These are phyloP conservation scores for Aquilaria agallochum DNA, from an alignment of 441 rosid genomes.

Conservation along the genomic window DNA sequence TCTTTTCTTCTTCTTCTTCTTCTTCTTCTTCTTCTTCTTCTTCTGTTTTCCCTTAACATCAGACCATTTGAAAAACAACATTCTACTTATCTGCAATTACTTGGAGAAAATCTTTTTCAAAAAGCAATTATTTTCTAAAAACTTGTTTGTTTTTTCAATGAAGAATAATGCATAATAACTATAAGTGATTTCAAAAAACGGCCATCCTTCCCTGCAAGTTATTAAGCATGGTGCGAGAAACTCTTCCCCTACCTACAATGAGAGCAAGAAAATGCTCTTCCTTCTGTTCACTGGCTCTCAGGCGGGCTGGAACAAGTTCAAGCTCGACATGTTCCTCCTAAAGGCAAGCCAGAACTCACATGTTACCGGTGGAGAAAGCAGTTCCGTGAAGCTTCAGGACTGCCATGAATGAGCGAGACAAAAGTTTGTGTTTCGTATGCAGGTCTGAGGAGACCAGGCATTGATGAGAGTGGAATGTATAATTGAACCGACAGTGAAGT, in stretches of 20 bases:
- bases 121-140: too few relatives aligned
- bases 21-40: too few relatives aligned
- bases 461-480: neutral
- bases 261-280: constrained; percentile 41
- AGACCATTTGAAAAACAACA: too few relatives aligned
- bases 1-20: too few relatives aligned
- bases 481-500: too few relatives aligned
- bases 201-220: too few relatives aligned
- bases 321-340: constrained; percentile 57
- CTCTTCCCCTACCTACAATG: constrained; percentile 32
- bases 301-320: constrained; percentile 40
- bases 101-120: too few relatives aligned
- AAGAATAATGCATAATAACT: too few relatives aligned
- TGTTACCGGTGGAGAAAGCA: constrained; percentile 40
- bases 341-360: constrained; percentile 44
- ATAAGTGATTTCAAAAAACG: too few relatives aligned
- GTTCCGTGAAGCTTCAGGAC: constrained; percentile 51
- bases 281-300: constrained; percentile 55
- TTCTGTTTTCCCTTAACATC: too few relatives aligned
- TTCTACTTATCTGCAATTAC: too few relatives aligned
- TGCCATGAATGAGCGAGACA: constrained; percentile 20
- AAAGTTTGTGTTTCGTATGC: neutral
- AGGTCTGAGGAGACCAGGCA: neutral
- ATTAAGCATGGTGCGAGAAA: neutral
- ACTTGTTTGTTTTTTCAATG: too few relatives aligned